Base-by-base conservation (phyloP, 2,329 filamentous ascomycete genomes). In the Drechslera avenae region DNA sequence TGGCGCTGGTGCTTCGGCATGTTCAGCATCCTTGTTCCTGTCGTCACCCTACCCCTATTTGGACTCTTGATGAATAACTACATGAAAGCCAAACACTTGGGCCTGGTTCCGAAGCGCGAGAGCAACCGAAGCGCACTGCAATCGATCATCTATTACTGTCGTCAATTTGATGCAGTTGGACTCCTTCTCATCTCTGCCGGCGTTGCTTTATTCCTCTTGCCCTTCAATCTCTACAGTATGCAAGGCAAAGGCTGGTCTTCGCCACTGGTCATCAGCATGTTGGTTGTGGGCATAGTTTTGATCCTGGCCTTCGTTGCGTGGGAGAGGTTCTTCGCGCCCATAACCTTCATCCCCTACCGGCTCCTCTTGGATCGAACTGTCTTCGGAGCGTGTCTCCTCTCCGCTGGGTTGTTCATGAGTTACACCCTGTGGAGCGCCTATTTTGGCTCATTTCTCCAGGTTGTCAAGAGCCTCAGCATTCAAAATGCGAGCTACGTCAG, bases 1-100 rank as follows among this genome's bases (percentile, higher is more conserved):
- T 89, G 83, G 81, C 79, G 84, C 28, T 90, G 86, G 87, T 84
- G 78, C 1, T 89, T 85, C 63, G 87, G 85, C 16, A 78, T 80
- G 61, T 88, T 86, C 67, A 76, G 81, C 30, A 85, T 89, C 52
- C 76, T 89, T 49, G 75, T 85, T 7, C 86, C 86, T 0, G 70
- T 79, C 39, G 77, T 87, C 14, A 80, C 80, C 13, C 54, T 84
- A 4, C 87, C 87, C 0, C 74, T 90, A 6, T 81, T 81, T 14
- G 65, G 77, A 6, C 73, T 87, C 1, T 74, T 88, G 45, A 71
- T 8, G 54, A 64, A 77, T 51, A 85, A 87, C 57, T 79, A 85
- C 52, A 71, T 71, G 37, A 87, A 86, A 64, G 87, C 87, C 2
- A 75, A 75, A 50, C 79, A 78, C 50, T 54, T 73, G 13, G 85